Evolutionary conservation across 495 filamentous ascomycete species (phyloP).

Genomic region (Aspergillus olivimuriae): DNA sequence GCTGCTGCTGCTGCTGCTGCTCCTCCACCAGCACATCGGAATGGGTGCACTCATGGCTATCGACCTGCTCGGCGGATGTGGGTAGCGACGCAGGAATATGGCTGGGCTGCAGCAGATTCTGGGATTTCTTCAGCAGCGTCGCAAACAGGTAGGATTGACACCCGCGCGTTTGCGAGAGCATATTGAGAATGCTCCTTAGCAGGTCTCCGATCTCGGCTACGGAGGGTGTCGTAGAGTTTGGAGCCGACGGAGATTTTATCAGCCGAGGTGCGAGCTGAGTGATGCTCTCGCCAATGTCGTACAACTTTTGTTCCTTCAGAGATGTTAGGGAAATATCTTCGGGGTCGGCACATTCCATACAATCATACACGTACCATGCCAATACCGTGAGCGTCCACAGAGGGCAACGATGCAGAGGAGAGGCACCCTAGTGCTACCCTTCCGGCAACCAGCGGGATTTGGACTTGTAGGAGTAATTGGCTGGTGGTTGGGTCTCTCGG

Average conservation of each 20-base stretch:
- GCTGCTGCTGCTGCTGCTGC: no score
- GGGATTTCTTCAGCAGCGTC: neutral
- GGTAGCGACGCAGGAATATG: no score
- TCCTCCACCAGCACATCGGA: no score
- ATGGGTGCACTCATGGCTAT: no score
- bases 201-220: neutral
- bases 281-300: slow-evolving; percentile 4
- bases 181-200: slow-evolving; percentile 1
- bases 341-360: neutral
- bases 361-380: slow-evolving; percentile 1
- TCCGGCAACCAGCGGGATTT: neutral
- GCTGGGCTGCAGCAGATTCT: slow-evolving; percentile 1
- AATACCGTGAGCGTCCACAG: slow-evolving; percentile 2
- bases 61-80: no score
- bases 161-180: slow-evolving; percentile 1
- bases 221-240: neutral
- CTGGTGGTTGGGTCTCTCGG: neutral
- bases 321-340: no score
- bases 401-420: neutral
- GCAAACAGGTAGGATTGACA: slow-evolving; percentile 1
- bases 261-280: neutral
- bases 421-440: neutral
- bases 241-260: neutral
- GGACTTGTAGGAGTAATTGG: neutral
- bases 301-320: slow-evolving; percentile 2